Evolutionary conservation across 129 eudicot genomes (phyloP), one percentile per base, ranked within the genome.

Genomic region (Mikania micrantha): DNA sequence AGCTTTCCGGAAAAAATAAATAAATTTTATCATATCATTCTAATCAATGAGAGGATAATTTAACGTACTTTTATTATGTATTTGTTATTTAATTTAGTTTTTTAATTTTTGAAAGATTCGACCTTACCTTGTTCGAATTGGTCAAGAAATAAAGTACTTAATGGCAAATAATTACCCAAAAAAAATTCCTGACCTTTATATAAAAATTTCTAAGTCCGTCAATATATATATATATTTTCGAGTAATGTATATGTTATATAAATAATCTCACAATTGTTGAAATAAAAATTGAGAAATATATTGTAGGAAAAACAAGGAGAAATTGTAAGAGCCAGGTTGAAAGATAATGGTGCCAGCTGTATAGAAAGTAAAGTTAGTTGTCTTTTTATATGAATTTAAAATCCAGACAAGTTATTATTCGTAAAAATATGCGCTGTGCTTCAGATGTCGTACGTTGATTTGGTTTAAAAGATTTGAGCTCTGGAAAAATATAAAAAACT

Each of bases 321-420:
- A 32, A 34, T 32, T 27, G 40, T 12, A 59, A 63, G 5, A 17
- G 47, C 41, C 29, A 48, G 66, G 66, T 70, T 54, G 76, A 42
- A 13, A 32, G 19, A 42, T 40, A 40, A 34, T 9, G 64, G 70
- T 73, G 78, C 57, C 71, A 73, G 71, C 65, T 73, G 78, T 52
- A 56, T 73, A 63, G 13, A 50, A 28, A 52, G 52, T 39, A 50
- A 38, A 64, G 25, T 34, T 63, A 32, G 19, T 35, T 73, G 57
- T 73, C 57, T 52, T 74, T 64, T 28, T 21, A 24, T 38, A 5
- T n/a, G 16, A 67, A 10, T 20, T 4, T n/a, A 54, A 40, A 25
- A 25, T 69, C 40, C 54, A 69, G 38, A 40, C 15, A 40, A 27
- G 10, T 11, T 16, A 5, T 40, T 34, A 0, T 0, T 25, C 17